phyloP scores from a whole-genome alignment of 2,329 filamentous ascomycete species.

The Colletotrichum shisoi region DNA sequence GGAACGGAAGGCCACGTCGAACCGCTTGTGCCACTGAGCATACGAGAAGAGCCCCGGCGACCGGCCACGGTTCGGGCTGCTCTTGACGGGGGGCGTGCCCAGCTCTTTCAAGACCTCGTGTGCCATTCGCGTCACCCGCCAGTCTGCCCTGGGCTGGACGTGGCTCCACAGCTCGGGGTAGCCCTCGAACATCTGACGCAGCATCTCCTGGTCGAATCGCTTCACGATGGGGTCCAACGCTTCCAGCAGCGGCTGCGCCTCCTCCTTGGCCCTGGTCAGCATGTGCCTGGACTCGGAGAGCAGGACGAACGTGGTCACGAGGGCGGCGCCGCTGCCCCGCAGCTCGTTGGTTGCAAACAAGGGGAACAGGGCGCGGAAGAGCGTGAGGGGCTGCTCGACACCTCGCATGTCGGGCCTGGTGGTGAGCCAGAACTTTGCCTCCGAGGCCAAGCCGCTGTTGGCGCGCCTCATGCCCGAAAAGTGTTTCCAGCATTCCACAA shows the following conservation, averaged over 20 bases:
- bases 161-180: constrained; percentile 29
- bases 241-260: constrained; percentile 20
- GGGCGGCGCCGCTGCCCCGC: constrained; percentile 17
- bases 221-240: constrained; percentile 32
- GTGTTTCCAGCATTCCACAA: constrained; percentile 51
- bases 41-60: constrained; percentile 26
- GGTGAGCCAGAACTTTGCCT: constrained; percentile 46
- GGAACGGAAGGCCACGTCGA: constrained; percentile 26
- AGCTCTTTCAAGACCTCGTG: constrained; percentile 20
- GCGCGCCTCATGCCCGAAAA: constrained; percentile 48
- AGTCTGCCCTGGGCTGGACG: constrained; percentile 31
- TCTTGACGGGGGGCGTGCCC: not conserved
- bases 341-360: not conserved
- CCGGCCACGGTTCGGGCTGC: not conserved
- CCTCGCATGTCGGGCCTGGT: constrained; percentile 43
- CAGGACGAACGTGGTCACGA: constrained; percentile 36
- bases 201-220: constrained; percentile 28
- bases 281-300: constrained; percentile 26
- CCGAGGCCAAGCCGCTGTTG: constrained; percentile 32
- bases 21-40: constrained; percentile 34
- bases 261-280: not conserved
- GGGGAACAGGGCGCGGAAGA: constrained; percentile 22
- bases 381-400: constrained; percentile 21
- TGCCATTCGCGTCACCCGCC: constrained; percentile 29
- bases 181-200: constrained; percentile 26